These are phyloP conservation scores for Carex parvula DNA, from an alignment of 176 grass and related monocot species.

Conservation along the genomic window DNA sequence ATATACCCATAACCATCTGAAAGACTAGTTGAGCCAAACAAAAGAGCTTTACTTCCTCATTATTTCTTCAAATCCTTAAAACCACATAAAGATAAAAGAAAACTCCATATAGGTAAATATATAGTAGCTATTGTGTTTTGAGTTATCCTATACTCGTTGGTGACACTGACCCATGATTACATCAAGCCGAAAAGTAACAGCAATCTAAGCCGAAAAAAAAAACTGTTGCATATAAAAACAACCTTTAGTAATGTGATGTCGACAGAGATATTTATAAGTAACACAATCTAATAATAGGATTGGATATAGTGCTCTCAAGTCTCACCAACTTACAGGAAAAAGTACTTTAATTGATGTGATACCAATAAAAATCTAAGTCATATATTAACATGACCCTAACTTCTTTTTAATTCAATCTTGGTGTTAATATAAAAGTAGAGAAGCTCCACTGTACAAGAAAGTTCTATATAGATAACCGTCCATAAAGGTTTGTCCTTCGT, in stretches of 20 bases:
- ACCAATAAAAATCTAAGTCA: not conserved
- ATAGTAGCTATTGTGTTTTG: not conserved
- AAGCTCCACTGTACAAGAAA: too few relatives aligned
- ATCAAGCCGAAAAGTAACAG: not conserved
- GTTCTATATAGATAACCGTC: too few relatives aligned
- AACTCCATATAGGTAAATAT: not conserved
- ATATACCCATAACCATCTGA: not conserved
- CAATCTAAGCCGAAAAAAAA: not conserved
- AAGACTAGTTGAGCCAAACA: not conserved
- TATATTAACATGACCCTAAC: not conserved
- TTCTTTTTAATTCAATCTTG: not conserved
- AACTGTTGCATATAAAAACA: conserved; percentile 1
- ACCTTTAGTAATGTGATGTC: conserved; percentile 28
- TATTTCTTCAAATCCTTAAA: not conserved
- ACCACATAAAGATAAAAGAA: not conserved
- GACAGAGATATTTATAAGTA: not conserved
- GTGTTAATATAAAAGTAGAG: not conserved
- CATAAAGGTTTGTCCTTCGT: too few relatives aligned
- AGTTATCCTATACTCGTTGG: too few relatives aligned
- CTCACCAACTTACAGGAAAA: not conserved
- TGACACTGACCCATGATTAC: not conserved
- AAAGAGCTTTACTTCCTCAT: not conserved
- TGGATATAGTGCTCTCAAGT: not conserved
- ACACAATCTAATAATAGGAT: not conserved
- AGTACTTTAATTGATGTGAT: not conserved